A percentile compares a stretch with the other conserved stretches of the same genome.
Evolutionary conservation across 306 rosid genomes (phyloP).

Genomic region (Rosa persica): DNA sequence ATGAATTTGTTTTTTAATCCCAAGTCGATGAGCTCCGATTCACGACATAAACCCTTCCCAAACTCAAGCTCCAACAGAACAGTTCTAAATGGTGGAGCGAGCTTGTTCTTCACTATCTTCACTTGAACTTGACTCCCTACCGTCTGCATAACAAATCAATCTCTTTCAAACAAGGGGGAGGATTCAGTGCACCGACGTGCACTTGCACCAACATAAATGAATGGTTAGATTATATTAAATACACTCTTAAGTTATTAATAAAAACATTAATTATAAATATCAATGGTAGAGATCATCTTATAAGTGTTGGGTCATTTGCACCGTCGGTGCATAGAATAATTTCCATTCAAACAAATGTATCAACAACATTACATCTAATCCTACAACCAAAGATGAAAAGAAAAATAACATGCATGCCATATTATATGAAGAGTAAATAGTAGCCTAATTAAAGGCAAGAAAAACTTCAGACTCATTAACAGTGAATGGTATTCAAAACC

Average conservation of each 20-base stretch:
- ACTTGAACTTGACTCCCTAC: slow-evolving; percentile 79
- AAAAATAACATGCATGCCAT: not conserved
- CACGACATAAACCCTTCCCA: slow-evolving; percentile 80
- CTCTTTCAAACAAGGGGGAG: not conserved
- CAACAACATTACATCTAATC: not conserved
- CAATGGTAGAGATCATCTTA: too few species aligned
- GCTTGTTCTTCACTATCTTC: slow-evolving; percentile 95
- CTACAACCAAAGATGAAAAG: not conserved
- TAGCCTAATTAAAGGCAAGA: not conserved
- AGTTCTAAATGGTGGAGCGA: slow-evolving; percentile 83
- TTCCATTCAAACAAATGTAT: slow-evolving; percentile 18
- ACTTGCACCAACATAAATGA: too few species aligned
- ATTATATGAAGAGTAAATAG: not conserved
- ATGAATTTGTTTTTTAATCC: slow-evolving; percentile 63
- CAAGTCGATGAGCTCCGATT: slow-evolving; percentile 61
- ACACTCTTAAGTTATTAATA: too few species aligned
- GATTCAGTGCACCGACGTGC: too few species aligned
- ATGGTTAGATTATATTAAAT: too few species aligned
- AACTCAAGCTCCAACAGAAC: slow-evolving; percentile 85
- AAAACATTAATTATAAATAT: too few species aligned
- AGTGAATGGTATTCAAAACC: not conserved
- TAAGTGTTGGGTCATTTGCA: too few species aligned
- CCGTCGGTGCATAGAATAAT: too few species aligned
- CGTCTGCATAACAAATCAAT: slow-evolving; percentile 43
- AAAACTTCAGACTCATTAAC: not conserved